Percentiles rank a stretch among this genome's conserved stretches.
Evolutionary conservation across 2,329 filamentous ascomycete species (phyloP).

Genomic region (Alternaria ventricosa): DNA sequence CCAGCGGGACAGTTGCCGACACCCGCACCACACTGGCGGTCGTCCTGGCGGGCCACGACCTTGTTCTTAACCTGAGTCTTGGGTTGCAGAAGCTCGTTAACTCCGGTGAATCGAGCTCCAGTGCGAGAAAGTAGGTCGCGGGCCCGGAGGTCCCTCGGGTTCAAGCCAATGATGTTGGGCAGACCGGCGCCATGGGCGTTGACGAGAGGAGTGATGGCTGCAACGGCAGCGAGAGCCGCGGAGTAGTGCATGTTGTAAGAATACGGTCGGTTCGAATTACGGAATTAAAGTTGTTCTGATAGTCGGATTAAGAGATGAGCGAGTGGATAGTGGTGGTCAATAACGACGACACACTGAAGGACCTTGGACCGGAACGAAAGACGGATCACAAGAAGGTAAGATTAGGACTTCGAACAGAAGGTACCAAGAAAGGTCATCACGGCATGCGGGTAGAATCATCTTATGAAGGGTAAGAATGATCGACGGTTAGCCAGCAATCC

Average conservation of each 20-base stretch:
- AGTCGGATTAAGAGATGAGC: constrained; percentile 24
- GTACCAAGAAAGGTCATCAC: constrained; percentile 15
- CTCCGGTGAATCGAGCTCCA: constrained; percentile 32
- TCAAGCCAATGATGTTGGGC: constrained; percentile 44
- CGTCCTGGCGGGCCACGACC: constrained; percentile 37
- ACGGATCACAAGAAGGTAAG: constrained; percentile 18
- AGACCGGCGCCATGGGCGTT: constrained; percentile 39
- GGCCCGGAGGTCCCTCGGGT: constrained; percentile 44
- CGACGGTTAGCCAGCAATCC: constrained; percentile 15
- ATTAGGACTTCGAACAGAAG: constrained; percentile 24
- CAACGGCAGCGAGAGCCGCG: constrained; percentile 37
- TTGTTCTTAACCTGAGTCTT: constrained; percentile 19
- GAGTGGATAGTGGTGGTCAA: constrained; percentile 41
- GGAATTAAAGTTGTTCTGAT: constrained; percentile 23
- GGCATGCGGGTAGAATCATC: constrained; percentile 11
- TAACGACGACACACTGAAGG: constrained; percentile 36
- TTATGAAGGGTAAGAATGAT: constrained; percentile 31
- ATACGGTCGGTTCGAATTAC: constrained; percentile 29
- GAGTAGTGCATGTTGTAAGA: constrained; percentile 42
- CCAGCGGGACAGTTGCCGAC: constrained; percentile 42
- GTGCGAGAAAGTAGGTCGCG: constrained; percentile 40
- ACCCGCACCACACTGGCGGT: constrained; percentile 41
- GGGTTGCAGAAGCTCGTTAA: constrained; percentile 21
- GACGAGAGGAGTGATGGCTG: constrained; percentile 38
- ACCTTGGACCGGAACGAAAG: constrained; percentile 27